These are phyloP conservation scores for Geranium brycei DNA, from an alignment of 345 rosid genomes.

Conservation along the genomic window DNA sequence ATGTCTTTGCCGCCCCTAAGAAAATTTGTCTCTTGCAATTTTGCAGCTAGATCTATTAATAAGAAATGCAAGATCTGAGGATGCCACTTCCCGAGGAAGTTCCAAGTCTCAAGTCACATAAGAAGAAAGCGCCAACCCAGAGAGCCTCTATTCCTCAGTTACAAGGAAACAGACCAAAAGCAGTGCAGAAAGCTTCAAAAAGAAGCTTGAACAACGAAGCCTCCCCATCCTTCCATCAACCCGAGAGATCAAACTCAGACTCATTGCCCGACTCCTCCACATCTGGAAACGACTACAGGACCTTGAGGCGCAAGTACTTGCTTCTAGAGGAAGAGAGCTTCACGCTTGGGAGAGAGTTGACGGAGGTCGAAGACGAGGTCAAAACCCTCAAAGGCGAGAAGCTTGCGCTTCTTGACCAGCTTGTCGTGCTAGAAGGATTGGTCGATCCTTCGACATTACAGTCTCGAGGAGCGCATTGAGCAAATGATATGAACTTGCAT, in stretches of 20 bases:
- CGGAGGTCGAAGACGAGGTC: slow-evolving; percentile 51
- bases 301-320: slow-evolving; percentile 57
- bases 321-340: slow-evolving; percentile 70
- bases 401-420: slow-evolving; percentile 59
- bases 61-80: too few species aligned
- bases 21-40: too few species aligned
- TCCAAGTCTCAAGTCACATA: too few species aligned
- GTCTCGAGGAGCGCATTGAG: background rate
- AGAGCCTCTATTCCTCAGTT: too few species aligned
- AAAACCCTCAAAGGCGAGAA: slow-evolving; percentile 68
- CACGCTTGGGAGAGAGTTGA: slow-evolving; percentile 46
- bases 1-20: too few species aligned
- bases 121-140: too few species aligned
- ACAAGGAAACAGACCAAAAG: slow-evolving; percentile 3
- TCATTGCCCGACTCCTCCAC: slow-evolving; percentile 48
- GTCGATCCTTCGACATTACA: slow-evolving; percentile 47
- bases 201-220: slow-evolving; percentile 31
- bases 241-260: slow-evolving; percentile 56
- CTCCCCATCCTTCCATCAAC: slow-evolving; percentile 38
- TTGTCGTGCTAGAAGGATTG: slow-evolving; percentile 86
- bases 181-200: slow-evolving; percentile 27
- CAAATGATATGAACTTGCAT: too few species aligned
- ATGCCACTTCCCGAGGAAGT: too few species aligned
- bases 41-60: too few species aligned
- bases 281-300: slow-evolving; percentile 53